A percentile compares a stretch with the other conserved stretches of the same genome.
Evolutionary conservation across 495 filamentous ascomycete genomes (phyloP).

Genomic region (Aspergillus asperescens): DNA sequence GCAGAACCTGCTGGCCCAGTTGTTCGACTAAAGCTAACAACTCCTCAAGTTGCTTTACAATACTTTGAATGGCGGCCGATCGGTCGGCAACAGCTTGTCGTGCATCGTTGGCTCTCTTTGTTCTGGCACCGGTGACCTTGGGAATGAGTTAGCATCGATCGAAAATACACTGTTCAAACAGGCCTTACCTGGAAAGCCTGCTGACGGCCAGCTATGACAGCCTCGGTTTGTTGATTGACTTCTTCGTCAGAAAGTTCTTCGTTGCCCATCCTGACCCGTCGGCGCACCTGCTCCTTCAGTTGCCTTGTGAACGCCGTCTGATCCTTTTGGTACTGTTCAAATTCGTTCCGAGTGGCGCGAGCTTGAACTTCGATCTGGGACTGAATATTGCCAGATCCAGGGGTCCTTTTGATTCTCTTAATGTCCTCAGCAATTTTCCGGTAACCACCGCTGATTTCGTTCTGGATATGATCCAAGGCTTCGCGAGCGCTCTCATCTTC

Average conservation of each 20-base stretch:
- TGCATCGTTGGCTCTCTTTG: conserved; percentile 71
- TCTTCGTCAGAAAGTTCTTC: conserved; percentile 80
- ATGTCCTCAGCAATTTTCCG: conserved; percentile 68
- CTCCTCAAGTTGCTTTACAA: conserved; percentile 82
- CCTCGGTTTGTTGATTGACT: conserved; percentile 68
- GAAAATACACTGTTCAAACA: neutral
- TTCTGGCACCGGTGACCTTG: conserved; percentile 61
- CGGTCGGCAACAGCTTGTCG: conserved; percentile 73
- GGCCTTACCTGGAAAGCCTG: conserved; percentile 61
- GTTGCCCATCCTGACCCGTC: conserved; percentile 84
- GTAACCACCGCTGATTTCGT: conserved; percentile 76
- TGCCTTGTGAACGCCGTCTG: conserved; percentile 73
- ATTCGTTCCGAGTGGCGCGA: conserved; percentile 68
- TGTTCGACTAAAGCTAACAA: conserved; percentile 79
- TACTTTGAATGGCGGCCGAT: conserved; percentile 84
- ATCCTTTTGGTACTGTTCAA: conserved; percentile 71
- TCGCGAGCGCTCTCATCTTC: conserved; percentile 40
- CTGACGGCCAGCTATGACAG: conserved; percentile 60
- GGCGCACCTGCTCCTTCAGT: conserved; percentile 72
- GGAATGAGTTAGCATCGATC: conserved; percentile 12
- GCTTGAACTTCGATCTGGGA: conserved; percentile 76
- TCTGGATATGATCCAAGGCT: conserved; percentile 60
- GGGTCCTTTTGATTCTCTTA: conserved; percentile 71
- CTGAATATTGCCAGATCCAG: conserved; percentile 63
- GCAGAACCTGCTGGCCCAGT: conserved; percentile 71